phyloP scores from a whole-genome alignment of 257 asterid species.

The Primulina huaijiensis region DNA sequence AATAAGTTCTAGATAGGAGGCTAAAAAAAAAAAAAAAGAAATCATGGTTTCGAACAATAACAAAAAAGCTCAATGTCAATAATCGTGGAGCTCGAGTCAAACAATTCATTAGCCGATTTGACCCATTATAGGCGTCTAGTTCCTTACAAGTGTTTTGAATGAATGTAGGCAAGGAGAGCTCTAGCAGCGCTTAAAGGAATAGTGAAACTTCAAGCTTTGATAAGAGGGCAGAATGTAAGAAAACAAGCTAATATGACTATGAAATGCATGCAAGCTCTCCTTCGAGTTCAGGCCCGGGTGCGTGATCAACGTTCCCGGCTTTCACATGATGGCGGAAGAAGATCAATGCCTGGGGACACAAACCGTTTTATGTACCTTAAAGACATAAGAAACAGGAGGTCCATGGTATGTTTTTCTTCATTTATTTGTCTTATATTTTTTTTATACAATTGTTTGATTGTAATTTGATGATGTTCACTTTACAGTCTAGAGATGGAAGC shows the following conservation, averaged over 20 bases:
- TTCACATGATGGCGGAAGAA: slow-evolving; percentile 73
- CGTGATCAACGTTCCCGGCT: slow-evolving; percentile 77
- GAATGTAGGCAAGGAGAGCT: slow-evolving; percentile 78
- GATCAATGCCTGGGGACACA: slow-evolving; percentile 72
- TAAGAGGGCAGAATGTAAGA: slow-evolving; percentile 88
- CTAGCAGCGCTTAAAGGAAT: slow-evolving; percentile 82
- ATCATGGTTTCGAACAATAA: too few relatives aligned
- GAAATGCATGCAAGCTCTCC: slow-evolving; percentile 89
- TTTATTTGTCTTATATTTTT: not conserved
- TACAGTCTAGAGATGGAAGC: slow-evolving; percentile 69
- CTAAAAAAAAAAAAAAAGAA: too few relatives aligned
- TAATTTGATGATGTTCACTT: not conserved
- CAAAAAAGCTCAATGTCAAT: not conserved
- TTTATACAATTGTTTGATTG: not conserved
- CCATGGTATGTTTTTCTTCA: slow-evolving; percentile 43
- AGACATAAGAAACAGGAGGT: slow-evolving; percentile 53
- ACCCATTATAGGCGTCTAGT: not conserved
- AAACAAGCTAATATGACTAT: slow-evolving; percentile 87
- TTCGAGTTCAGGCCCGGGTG: slow-evolving; percentile 83
- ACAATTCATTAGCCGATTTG: not conserved
- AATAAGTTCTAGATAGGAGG: too few relatives aligned
- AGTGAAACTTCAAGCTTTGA: slow-evolving; percentile 85
- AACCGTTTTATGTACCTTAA: slow-evolving; percentile 51
- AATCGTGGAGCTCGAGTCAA: not conserved
- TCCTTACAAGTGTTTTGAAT: not conserved